Conservation (phyloP, 2,329 filamentous ascomycete species). For the Neurospora crassa region DNA sequence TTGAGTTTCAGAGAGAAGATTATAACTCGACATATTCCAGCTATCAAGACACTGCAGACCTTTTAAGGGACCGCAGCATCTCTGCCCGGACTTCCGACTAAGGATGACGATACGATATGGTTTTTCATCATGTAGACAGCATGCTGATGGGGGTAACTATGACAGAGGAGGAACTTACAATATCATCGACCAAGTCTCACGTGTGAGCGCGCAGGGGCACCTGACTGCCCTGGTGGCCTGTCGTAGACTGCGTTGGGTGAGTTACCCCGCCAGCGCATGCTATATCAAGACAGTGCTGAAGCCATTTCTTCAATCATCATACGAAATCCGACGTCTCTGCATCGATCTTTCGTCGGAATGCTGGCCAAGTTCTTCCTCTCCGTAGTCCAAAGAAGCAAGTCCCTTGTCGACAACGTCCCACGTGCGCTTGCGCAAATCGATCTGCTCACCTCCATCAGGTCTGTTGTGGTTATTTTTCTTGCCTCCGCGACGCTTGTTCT, state of each 20-base stretch:
- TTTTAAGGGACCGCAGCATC: conserved; percentile 1
- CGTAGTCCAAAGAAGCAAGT: conserved; percentile 51
- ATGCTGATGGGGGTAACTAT: conserved; percentile 1
- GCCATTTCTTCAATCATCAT: conserved; percentile 28
- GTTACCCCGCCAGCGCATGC: not conserved
- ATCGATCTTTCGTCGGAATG: conserved; percentile 19
- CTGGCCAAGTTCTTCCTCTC: conserved; percentile 28
- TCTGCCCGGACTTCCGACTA: conserved; percentile 58
- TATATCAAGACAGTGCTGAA: not conserved
- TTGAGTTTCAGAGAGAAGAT: conserved; percentile 41
- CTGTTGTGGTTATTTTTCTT: conserved; percentile 27
- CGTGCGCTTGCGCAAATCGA: conserved; percentile 54
- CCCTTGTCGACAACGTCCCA: conserved; percentile 58
- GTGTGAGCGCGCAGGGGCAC: not conserved
- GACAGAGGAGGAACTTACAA: conserved; percentile 6
- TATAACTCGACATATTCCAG: conserved; percentile 31
- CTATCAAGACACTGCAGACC: conserved; percentile 5
- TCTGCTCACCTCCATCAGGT: conserved; percentile 27
- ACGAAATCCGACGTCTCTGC: conserved; percentile 37
- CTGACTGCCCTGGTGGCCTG: not conserved
- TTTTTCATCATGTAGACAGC: conserved; percentile 64
- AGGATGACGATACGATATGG: conserved; percentile 83
- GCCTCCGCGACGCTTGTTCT: conserved; percentile 18
- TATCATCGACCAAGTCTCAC: not conserved
- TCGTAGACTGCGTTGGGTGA: not conserved